A percentile compares a stretch with the other conserved stretches of the same genome.
phyloP scores from a whole-genome alignment of 495 filamentous ascomycete genomes.

The Saxophila tyrrhenica region DNA sequence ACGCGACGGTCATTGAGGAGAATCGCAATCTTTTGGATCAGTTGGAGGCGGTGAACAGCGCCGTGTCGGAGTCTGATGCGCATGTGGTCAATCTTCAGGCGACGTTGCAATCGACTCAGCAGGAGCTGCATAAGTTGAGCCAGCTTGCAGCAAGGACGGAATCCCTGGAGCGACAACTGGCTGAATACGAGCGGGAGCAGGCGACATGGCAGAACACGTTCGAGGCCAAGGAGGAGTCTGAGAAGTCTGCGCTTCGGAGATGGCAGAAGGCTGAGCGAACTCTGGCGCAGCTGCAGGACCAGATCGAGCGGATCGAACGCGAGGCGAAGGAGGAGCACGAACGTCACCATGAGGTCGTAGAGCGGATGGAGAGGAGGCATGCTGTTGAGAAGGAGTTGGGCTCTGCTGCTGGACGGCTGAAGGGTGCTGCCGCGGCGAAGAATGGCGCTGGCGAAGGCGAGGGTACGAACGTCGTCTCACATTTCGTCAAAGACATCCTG shows the following conservation, averaged over 20 bases:
- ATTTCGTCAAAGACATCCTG: slow-evolving; percentile 90
- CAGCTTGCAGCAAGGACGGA: slow-evolving; percentile 60
- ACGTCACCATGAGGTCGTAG: slow-evolving; percentile 66
- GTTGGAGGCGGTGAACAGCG: slow-evolving; percentile 67
- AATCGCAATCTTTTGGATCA: slow-evolving; percentile 68
- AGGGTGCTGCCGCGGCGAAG: slow-evolving; percentile 61
- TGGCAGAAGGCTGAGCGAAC: slow-evolving; percentile 74
- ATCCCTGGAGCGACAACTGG: slow-evolving; percentile 65
- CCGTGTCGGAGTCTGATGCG: slow-evolving; percentile 62
- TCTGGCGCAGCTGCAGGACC: slow-evolving; percentile 62
- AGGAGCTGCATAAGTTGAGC: slow-evolving; percentile 62
- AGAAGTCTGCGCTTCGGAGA: slow-evolving; percentile 61
- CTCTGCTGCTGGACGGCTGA: slow-evolving; percentile 62
- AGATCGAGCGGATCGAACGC: slow-evolving; percentile 78
- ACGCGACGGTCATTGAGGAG: slow-evolving; percentile 63
- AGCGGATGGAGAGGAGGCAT: slow-evolving; percentile 66
- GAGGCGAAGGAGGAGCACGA: slow-evolving; percentile 76
- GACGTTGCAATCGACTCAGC: slow-evolving; percentile 61
- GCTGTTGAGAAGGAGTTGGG: slow-evolving; percentile 61
- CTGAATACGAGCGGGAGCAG: slow-evolving; percentile 70
- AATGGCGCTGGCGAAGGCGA: slow-evolving; percentile 29
- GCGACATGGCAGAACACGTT: slow-evolving; percentile 54
- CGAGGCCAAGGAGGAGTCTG: slow-evolving; percentile 53
- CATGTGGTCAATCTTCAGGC: slow-evolving; percentile 59
- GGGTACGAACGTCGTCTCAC: slow-evolving; percentile 61